phyloP scores from a whole-genome alignment of 768 basidiomycete genomes.

The Suillus subluteus region DNA sequence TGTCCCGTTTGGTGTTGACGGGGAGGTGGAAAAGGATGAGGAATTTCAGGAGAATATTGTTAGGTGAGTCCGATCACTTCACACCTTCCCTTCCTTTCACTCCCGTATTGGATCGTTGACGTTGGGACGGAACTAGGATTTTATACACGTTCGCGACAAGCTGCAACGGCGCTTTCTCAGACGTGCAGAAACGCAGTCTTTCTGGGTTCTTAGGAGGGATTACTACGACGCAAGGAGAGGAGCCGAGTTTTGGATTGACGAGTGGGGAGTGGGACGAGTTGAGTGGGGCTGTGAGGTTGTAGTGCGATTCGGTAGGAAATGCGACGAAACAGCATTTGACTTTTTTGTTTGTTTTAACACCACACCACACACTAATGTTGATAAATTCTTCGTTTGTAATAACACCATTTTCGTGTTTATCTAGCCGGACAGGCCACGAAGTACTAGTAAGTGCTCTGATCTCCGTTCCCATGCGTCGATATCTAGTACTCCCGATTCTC shows the following conservation, averaged over 20 bases:
- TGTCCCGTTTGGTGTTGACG: background rate
- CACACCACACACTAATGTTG: background rate
- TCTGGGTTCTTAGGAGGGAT: background rate
- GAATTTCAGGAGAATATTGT: slow-evolving; percentile 42
- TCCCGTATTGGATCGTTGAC: background rate
- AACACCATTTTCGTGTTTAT: too few species aligned
- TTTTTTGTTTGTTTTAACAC: background rate
- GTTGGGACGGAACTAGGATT: background rate
- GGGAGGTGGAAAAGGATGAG: slow-evolving; percentile 11
- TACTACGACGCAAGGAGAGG: background rate
- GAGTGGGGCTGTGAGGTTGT: background rate
- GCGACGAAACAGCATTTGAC: background rate
- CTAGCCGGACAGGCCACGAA: too few species aligned
- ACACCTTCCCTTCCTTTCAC: background rate
- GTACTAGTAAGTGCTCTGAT: too few species aligned
- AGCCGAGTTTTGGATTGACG: background rate
- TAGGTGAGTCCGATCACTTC: background rate
- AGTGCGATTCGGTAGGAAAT: background rate
- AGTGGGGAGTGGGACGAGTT: background rate
- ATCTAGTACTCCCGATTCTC: too few species aligned
- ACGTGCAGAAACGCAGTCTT: background rate
- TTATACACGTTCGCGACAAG: background rate
- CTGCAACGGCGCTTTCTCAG: background rate
- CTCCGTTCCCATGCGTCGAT: too few species aligned
- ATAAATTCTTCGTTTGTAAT: background rate